Conservation (phyloP, 768 basidiomycete genomes). For the Lentinula guzmanii region DNA sequence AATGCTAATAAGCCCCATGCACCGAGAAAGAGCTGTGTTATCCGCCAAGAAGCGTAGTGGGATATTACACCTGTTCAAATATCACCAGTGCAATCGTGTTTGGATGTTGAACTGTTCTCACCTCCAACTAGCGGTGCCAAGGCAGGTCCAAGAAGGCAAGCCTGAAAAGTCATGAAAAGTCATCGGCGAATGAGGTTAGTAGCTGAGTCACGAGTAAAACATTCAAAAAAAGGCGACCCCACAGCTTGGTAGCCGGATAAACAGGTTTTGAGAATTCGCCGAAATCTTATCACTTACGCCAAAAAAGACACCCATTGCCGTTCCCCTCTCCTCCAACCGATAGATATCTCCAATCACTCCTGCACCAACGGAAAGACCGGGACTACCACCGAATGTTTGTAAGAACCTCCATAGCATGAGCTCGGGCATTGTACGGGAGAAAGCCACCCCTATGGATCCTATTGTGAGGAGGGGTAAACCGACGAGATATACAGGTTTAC, state of each 20-base stretch:
- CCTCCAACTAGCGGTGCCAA: constrained; percentile 58
- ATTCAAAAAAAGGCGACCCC: not conserved
- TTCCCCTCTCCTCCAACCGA: constrained; percentile 52
- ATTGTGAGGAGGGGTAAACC: constrained; percentile 54
- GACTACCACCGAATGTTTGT: constrained; percentile 60
- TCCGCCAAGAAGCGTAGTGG: constrained; percentile 62
- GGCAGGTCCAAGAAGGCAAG: constrained; percentile 51
- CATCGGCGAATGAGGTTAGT: not conserved
- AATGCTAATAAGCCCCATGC: constrained; percentile 32
- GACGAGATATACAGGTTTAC: constrained; percentile 51
- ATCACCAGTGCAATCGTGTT: not conserved
- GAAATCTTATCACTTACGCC: constrained; percentile 26
- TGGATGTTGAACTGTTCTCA: constrained; percentile 5
- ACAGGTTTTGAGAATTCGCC: not conserved
- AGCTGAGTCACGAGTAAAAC: not conserved
- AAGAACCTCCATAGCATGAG: constrained; percentile 60
- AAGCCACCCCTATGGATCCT: constrained; percentile 55
- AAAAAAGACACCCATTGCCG: constrained; percentile 55
- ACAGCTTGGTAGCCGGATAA: not conserved
- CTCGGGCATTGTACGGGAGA: constrained; percentile 31
- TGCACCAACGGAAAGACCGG: constrained; percentile 47
- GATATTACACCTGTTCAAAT: constrained; percentile 37
- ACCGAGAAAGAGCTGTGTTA: constrained; percentile 45
- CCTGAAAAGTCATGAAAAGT: constrained; percentile 28
- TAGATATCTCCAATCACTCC: constrained; percentile 67